Evolutionary conservation across 202 grass and related monocot species (phyloP).

Genomic region (Bolboschoenoplectus hybrid): DNA sequence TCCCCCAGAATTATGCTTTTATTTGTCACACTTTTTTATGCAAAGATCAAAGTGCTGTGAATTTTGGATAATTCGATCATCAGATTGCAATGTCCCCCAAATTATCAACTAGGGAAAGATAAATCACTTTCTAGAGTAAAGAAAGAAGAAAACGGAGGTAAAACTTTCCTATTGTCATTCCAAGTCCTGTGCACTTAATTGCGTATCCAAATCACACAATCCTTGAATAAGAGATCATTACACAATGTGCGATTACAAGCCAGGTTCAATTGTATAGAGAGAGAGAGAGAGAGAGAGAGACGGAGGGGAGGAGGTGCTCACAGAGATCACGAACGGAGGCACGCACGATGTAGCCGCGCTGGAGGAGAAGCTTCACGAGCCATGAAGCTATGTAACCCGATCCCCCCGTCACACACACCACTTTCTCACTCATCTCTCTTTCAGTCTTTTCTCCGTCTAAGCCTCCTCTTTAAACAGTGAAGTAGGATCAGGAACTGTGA

Average conservation of each 20-base stretch:
- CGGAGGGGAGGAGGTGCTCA: neutral
- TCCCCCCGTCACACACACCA: slow-evolving; percentile 43
- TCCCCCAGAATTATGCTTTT: neutral
- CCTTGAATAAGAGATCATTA: too few relatives aligned
- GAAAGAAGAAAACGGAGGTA: too few relatives aligned
- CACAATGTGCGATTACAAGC: neutral
- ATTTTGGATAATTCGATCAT: neutral
- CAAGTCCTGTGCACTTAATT: too few relatives aligned
- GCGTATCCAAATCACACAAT: too few relatives aligned
- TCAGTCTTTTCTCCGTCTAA: neutral
- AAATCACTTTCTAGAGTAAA: too few relatives aligned
- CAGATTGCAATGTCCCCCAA: neutral
- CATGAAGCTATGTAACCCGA: slow-evolving; percentile 34
- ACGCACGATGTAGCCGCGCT: slow-evolving; percentile 34
- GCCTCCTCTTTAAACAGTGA: neutral
- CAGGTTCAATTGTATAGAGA: neutral
- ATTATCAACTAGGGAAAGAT: neutral
- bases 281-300: neutral
- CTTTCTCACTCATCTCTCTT: slow-evolving; percentile 32
- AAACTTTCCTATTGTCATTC: too few relatives aligned
- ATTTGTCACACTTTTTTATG: neutral
- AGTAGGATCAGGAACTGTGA: too few relatives aligned
- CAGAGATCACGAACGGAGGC: slow-evolving; percentile 32
- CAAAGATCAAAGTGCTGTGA: neutral
- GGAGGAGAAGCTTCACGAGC: slow-evolving; percentile 31